Evolutionary conservation across 352 stramenopile species (phyloP).

Genomic region (Phytopythium sindhum): DNA sequence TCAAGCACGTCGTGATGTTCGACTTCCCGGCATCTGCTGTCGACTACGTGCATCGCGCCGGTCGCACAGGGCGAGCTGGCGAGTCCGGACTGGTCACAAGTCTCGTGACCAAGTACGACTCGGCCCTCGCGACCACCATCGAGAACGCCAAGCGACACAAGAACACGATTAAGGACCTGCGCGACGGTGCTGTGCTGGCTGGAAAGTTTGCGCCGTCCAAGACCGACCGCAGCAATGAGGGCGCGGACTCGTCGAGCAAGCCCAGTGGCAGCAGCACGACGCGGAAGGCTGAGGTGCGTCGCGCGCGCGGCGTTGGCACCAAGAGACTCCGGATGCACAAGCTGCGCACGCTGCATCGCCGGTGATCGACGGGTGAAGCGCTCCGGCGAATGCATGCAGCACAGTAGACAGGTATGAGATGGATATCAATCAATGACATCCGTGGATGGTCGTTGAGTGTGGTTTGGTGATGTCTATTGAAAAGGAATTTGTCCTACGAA

Average conservation of each 20-base stretch:
- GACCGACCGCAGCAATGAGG: slow-evolving; percentile 6
- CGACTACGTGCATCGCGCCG: slow-evolving; percentile 92
- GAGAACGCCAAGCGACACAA: slow-evolving; percentile 59
- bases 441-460: not conserved
- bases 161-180: slow-evolving; percentile 55
- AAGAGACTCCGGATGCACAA: slow-evolving; percentile 62
- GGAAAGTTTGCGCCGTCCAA: not conserved
- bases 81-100: slow-evolving; percentile 64
- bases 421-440: not conserved
- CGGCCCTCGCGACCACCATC: slow-evolving; percentile 56
- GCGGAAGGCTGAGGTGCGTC: slow-evolving; percentile 14
- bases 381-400: not conserved
- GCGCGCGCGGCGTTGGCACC: slow-evolving; percentile 31
- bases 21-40: slow-evolving; percentile 92
- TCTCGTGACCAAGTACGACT: slow-evolving; percentile 73
- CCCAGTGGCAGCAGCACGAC: slow-evolving; percentile 1
- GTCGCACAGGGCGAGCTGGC: slow-evolving; percentile 60
- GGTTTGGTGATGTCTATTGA: slow-evolving; percentile 4
- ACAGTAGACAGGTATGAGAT: not conserved
- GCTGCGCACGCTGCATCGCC: slow-evolving; percentile 28
- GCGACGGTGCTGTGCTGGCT: slow-evolving; percentile 14
- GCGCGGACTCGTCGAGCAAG: not conserved
- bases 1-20: slow-evolving; percentile 92
- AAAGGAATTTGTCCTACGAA: not conserved
- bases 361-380: slow-evolving; percentile 2